Evolutionary conservation across 2,329 filamentous ascomycete genomes (phyloP).

Genomic region (Lecanoromycetidae sp.): DNA sequence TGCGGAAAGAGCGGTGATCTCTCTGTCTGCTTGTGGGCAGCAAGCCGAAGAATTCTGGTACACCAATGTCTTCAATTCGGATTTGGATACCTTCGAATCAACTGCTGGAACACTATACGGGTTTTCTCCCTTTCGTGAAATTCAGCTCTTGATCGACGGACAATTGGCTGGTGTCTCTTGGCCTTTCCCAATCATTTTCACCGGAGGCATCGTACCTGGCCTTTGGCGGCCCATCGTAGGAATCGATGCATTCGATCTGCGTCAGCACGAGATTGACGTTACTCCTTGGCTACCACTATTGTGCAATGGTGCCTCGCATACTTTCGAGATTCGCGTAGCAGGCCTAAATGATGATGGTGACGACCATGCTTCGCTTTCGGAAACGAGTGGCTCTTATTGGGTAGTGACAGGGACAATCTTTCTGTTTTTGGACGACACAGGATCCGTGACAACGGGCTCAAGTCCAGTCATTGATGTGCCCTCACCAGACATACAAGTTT

Average conservation of each 20-base stretch:
- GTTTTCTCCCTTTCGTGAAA: slow-evolving; percentile 62
- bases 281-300: slow-evolving; percentile 62
- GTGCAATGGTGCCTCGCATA: slow-evolving; percentile 52
- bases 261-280: slow-evolving; percentile 71
- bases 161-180: slow-evolving; percentile 61
- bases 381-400: slow-evolving; percentile 56
- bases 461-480: slow-evolving; percentile 27
- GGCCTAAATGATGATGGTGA: slow-evolving; percentile 49
- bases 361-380: slow-evolving; percentile 38
- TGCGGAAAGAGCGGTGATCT: slow-evolving; percentile 56
- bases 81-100: slow-evolving; percentile 46
- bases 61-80: slow-evolving; percentile 57
- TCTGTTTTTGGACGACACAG: slow-evolving; percentile 50
- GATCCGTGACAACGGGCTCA: slow-evolving; percentile 6
- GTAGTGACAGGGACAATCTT: slow-evolving; percentile 69
- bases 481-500: slow-evolving; percentile 38
- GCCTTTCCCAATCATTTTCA: slow-evolving; percentile 75
- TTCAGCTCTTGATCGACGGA: slow-evolving; percentile 64
- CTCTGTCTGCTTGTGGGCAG: slow-evolving; percentile 67
- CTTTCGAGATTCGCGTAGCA: slow-evolving; percentile 54
- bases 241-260: slow-evolving; percentile 65
- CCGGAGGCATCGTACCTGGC: slow-evolving; percentile 63
- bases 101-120: slow-evolving; percentile 50
- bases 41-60: slow-evolving; percentile 75
- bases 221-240: slow-evolving; percentile 70